Evolutionary conservation across 768 basidiomycete genomes (phyloP), one percentile per base, ranked within the genome.

Genomic region (Phaffia tasmanica): DNA sequence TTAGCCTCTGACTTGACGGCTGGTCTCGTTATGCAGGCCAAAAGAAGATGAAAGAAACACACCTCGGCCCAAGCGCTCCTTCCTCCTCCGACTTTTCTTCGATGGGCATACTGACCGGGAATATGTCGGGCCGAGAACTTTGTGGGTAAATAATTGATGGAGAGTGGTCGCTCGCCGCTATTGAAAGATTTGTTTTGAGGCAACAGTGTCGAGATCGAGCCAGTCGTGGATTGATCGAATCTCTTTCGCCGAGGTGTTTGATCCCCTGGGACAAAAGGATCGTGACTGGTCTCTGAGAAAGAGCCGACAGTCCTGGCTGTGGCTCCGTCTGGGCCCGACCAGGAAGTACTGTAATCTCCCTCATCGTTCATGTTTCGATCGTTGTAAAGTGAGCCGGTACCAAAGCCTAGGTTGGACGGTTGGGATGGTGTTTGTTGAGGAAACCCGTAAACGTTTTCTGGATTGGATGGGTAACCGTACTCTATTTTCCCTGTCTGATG

Each of bases 121-220:
- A 74, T 63, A 70, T 77, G 78, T 5, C 75, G 71, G 23, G 76
- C 76, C 18, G 86, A 84, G 76, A 89, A 87, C 76, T 90, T 90
- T 64, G 80, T 77, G 15, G 88, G 88, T 25, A 88, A 79, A 73
- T 87, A 90, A 76, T 88, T 86, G 72, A 86, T 80, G 63, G 80
- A 81, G 68, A 87, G 81, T 11, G 79, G 67, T 2, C 67, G 67
- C 16, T 51, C 53, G 11, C 59, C 42, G 2, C 8, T 23, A 16
- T n/a, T 48, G 11, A 46, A 25, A 19, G 35, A 3, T 25, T 11
- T 42, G 35, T 42, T 42, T 42, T 4, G 35, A 42, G 35, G 35
- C 35, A 4, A 42, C 35, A 42, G 35, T 5, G 35, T 42, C 35
- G 35, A 42, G 35, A 11, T 5, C 35, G 11, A 42, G 35, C 35